Conservation (phyloP, 2,329 filamentous ascomycete species). For the Botrytis elliptica region DNA sequence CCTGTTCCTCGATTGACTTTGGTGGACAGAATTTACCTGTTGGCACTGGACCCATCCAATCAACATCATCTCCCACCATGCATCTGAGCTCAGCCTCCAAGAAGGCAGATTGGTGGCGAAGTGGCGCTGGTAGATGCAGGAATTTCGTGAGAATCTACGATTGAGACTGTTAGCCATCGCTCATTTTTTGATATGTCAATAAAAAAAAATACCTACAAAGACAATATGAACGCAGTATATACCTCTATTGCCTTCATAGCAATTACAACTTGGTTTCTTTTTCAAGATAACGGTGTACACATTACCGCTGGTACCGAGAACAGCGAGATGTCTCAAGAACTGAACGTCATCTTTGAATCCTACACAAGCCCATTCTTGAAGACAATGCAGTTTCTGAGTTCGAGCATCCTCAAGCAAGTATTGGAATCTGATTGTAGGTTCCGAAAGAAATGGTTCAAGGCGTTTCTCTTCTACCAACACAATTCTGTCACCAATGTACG, state of each 20-base stretch:
- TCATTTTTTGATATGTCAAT: conserved; percentile 28
- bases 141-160: background rate
- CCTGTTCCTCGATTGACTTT: background rate
- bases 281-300: conserved; percentile 58
- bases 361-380: background rate
- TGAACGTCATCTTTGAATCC: accelerated
- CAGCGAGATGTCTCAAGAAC: conserved; percentile 38
- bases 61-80: background rate
- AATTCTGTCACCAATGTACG: background rate
- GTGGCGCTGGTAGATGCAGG: background rate
- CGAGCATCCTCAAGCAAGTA: background rate
- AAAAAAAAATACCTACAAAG: conserved; percentile 45
- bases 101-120: background rate
- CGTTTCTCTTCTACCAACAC: background rate
- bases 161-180: background rate
- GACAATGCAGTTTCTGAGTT: background rate
- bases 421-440: background rate
- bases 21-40: background rate
- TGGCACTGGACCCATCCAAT: background rate
- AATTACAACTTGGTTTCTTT: conserved; percentile 53
- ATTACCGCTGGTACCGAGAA: conserved; percentile 60
- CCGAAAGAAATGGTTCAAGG: background rate
- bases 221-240: conserved; percentile 64
- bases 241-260: conserved; percentile 52
- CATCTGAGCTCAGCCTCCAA: background rate